A percentile compares a stretch with the other conserved stretches of the same genome.
Conservation (phyloP, 2,329 filamentous ascomycete species). For the Talaromyces sp. region DNA sequence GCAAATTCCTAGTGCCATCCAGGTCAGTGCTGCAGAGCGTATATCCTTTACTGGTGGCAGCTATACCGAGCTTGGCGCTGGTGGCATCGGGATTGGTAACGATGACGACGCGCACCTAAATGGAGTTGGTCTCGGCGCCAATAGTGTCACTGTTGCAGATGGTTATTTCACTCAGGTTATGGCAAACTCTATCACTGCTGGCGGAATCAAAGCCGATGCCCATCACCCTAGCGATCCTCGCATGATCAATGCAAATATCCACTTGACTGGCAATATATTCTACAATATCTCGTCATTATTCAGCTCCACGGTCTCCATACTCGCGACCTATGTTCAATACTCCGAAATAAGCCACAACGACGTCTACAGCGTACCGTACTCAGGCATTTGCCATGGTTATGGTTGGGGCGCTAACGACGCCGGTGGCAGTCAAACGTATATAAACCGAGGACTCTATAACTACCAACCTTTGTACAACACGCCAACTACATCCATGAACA, state of each 20-base stretch:
- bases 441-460: background rate
- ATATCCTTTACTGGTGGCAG: background rate
- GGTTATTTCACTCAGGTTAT: constrained; percentile 4
- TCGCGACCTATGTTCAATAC: background rate
- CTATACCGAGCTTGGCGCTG: background rate
- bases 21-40: constrained; percentile 4
- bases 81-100: constrained; percentile 3
- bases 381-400: constrained; percentile 2
- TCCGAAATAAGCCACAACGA: constrained; percentile 3
- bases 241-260: background rate
- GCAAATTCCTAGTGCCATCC: background rate
- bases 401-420: constrained; percentile 2
- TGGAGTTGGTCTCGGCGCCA: background rate
- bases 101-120: background rate
- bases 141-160: background rate
- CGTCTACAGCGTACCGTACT: background rate
- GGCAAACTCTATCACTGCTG: constrained; percentile 4
- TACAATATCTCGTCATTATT: background rate
- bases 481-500: constrained; percentile 2
- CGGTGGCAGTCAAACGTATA: constrained; percentile 3
- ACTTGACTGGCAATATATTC: background rate
- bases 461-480: background rate
- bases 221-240: constrained; percentile 1
- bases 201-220: background rate
- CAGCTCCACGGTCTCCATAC: background rate